Percentiles rank a stretch among this genome's conserved stretches.
Conservation (phyloP, 208 protist genomes). For the Acanthamoeba castellanii region DNA sequence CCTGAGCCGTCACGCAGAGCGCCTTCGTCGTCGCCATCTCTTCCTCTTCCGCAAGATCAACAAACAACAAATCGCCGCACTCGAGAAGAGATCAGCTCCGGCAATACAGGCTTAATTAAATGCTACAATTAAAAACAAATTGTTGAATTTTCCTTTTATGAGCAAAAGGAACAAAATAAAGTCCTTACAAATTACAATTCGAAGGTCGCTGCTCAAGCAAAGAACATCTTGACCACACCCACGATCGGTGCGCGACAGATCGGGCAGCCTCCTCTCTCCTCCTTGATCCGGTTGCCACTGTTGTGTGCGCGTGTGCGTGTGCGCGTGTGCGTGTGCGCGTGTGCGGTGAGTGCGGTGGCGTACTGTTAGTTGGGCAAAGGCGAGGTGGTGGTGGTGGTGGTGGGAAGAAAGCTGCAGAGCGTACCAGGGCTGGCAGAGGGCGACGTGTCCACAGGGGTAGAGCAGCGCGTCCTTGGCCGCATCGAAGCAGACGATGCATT, state of each 20-base stretch:
- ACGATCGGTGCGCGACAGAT: background rate
- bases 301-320: no score
- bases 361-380: background rate
- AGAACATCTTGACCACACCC: conserved; percentile 35
- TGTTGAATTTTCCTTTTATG: background rate
- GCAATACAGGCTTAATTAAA: background rate
- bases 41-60: background rate
- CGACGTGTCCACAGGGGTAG: background rate
- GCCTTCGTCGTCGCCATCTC: background rate
- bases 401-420: background rate
- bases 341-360: background rate
- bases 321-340: no score
- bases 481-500: conserved; percentile 44
- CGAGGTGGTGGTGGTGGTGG: no score
- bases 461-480: background rate
- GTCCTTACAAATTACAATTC: background rate
- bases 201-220: background rate
- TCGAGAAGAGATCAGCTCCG: background rate
- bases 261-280: background rate
- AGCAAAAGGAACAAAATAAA: background rate
- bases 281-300: conserved; percentile 8
- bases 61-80: background rate
- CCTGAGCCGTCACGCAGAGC: conserved; percentile 91
- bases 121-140: no score
- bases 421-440: background rate